These are phyloP conservation scores for Neurospora sp. DNA, from an alignment of 2,329 filamentous ascomycete genomes.

Conservation along the genomic window DNA sequence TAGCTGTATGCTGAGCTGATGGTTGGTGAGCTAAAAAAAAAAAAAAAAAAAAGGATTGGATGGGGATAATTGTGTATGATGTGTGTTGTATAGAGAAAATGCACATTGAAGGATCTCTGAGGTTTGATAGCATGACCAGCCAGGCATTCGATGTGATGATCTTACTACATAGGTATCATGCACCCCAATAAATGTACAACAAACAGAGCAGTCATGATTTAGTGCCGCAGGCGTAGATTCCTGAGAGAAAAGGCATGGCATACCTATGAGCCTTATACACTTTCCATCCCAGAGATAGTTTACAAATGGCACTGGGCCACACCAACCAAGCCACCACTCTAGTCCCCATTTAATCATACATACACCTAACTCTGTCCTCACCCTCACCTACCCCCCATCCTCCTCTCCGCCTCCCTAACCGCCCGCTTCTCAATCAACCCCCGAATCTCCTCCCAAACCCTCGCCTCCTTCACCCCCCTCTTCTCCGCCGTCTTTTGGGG, in stretches of 20 bases:
- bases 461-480: conserved; percentile 19
- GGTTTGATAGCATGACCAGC: background rate
- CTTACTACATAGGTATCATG: background rate
- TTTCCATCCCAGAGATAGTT: background rate
- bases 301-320: background rate
- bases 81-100: background rate
- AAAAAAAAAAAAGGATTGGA: background rate
- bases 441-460: conserved; percentile 27
- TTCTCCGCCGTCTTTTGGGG: conserved; percentile 9
- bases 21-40: background rate
- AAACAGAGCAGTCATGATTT: background rate
- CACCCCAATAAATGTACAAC: background rate
- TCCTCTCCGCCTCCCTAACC: background rate
- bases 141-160: background rate
- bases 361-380: background rate
- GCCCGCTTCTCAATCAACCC: conserved; percentile 15
- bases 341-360: background rate
- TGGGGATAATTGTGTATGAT: background rate
- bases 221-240: background rate
- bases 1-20: background rate
- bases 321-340: background rate
- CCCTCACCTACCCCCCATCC: background rate
- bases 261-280: background rate
- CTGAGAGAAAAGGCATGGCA: background rate
- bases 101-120: background rate